phyloP scores from a whole-genome alignment of 495 filamentous ascomycete species.

The Aspergillus egyptiacus region DNA sequence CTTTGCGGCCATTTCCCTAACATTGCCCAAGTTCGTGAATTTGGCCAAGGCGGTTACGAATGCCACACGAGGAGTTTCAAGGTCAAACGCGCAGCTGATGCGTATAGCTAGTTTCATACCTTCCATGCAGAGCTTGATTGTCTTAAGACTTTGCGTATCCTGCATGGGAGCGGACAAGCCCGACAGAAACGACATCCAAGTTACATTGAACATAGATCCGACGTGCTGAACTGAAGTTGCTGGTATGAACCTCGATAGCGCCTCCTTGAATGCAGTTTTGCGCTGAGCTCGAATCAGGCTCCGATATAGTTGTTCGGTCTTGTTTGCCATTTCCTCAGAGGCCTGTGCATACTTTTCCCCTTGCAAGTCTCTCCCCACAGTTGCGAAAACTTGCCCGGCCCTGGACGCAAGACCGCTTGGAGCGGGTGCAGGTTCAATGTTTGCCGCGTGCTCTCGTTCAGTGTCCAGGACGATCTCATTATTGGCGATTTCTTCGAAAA shows the following conservation, averaged over 20 bases:
- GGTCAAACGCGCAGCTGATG: slow-evolving; percentile 87
- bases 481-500: slow-evolving; percentile 83
- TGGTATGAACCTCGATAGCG: slow-evolving; percentile 73
- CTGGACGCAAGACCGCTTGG: slow-evolving; percentile 67
- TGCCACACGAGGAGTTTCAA: slow-evolving; percentile 83
- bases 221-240: slow-evolving; percentile 91
- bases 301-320: slow-evolving; percentile 84
- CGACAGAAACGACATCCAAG: slow-evolving; percentile 98
- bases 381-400: slow-evolving; percentile 83
- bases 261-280: slow-evolving; percentile 62
- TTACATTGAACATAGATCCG: slow-evolving; percentile 97
- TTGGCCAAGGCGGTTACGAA: slow-evolving; percentile 93
- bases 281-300: slow-evolving; percentile 81
- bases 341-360: slow-evolving; percentile 90
- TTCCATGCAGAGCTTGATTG: slow-evolving; percentile 86
- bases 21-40: slow-evolving; percentile 90
- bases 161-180: slow-evolving; percentile 87
- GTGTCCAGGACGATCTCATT: slow-evolving; percentile 95
- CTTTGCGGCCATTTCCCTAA: slow-evolving; percentile 91
- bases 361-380: slow-evolving; percentile 85
- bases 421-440: slow-evolving; percentile 53
- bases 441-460: slow-evolving; percentile 80
- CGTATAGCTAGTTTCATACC: slow-evolving; percentile 89
- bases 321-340: slow-evolving; percentile 89
- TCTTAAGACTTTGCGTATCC: slow-evolving; percentile 83